phyloP scores from a whole-genome alignment of 225 moss, liverwort and hornwort genomes.

The Asterella californica region DNA sequence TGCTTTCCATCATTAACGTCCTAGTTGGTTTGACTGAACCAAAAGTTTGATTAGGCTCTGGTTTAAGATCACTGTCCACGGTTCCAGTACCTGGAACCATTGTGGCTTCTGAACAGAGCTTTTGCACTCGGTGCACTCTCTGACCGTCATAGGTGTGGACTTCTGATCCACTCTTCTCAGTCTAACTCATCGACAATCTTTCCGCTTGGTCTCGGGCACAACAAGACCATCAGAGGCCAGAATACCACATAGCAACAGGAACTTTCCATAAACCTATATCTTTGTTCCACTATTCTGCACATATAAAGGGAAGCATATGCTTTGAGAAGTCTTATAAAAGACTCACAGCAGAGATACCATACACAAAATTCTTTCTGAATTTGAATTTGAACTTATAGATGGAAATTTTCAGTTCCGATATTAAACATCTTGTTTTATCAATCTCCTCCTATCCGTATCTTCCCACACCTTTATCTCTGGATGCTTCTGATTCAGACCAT shows the following conservation, averaged over 20 bases:
- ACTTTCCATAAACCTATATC: neutral
- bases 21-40: too few species aligned
- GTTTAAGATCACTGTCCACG: too few species aligned
- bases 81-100: too few species aligned
- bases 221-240: neutral
- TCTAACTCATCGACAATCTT: neutral
- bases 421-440: neutral
- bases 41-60: too few species aligned
- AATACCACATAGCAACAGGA: neutral
- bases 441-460: too few species aligned
- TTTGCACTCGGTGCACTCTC: too few species aligned
- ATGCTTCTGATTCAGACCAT: too few species aligned
- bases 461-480: too few species aligned
- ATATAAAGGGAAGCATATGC: neutral
- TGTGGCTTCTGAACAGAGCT: too few species aligned
- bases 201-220: neutral
- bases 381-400: neutral
- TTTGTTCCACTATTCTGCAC: neutral
- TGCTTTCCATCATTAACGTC: too few species aligned
- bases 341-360: too few species aligned
- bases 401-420: neutral
- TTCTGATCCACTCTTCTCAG: neutral
- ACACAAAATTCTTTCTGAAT: neutral
- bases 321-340: too few species aligned
- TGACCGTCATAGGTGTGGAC: neutral